phyloP scores from a whole-genome alignment of 768 basidiomycete species.

The Leccinum imitatum region DNA sequence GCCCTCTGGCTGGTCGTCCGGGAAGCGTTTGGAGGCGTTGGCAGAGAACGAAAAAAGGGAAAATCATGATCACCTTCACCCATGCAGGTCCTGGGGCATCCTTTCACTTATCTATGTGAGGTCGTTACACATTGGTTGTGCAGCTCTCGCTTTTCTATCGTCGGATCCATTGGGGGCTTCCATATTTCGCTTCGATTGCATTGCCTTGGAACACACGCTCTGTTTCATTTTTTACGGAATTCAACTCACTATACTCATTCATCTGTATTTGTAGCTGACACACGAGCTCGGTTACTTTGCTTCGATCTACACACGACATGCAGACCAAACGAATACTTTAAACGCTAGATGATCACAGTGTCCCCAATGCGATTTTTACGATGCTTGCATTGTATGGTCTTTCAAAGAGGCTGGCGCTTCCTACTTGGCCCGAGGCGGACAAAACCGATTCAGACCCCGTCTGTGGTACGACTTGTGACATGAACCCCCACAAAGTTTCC shows the following conservation, averaged over 20 bases:
- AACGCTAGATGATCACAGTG: conserved; percentile 6
- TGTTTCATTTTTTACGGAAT: conserved; percentile 3
- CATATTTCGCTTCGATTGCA: conserved; percentile 11
- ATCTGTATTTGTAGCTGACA: conserved; percentile 25
- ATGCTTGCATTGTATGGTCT: background rate
- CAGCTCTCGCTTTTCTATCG: conserved; percentile 8
- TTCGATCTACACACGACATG: conserved; percentile 20
- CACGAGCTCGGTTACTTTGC: conserved; percentile 15
- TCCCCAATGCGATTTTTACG: background rate
- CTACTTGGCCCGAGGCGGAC: background rate
- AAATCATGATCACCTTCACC: conserved; percentile 45
- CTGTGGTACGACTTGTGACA: background rate
- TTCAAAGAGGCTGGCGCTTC: background rate
- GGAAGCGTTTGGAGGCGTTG: conserved; percentile 90
- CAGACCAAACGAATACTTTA: conserved; percentile 7
- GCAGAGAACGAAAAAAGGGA: conserved; percentile 74
- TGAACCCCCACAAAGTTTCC: background rate
- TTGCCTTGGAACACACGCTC: background rate
- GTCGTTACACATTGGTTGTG: conserved; percentile 8
- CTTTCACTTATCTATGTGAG: conserved; percentile 19
- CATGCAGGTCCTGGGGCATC: background rate
- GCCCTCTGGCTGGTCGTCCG: conserved; percentile 90
- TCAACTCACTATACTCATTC: conserved; percentile 16
- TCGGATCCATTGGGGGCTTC: conserved; percentile 19
- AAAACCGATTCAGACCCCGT: background rate